Evolutionary conservation across 2,329 filamentous ascomycete species (phyloP), one percentile per base, ranked within the genome.

Genomic region (Epichloe gansuensis): DNA sequence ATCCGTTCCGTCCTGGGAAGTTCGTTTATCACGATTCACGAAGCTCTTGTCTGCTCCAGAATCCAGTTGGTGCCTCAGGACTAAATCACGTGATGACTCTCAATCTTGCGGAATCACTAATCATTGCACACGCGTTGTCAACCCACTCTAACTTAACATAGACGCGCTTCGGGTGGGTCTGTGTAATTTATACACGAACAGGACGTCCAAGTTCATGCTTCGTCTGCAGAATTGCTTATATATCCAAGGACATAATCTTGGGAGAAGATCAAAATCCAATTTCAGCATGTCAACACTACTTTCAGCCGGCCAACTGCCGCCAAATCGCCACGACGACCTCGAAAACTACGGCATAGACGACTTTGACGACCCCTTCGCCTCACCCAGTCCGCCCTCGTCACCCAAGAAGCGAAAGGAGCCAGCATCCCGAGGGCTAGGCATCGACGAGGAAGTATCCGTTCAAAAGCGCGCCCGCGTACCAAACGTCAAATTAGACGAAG

Each of bases 391-490:
- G 23, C 69, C 69, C 12, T 59, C 65, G 34, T 64, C 66, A 50
- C 58, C 67, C 55, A 76, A 73, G 56, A 77, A 78, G 59, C 74
- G 72, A 44, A 75, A 76, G 53, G 72, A 71, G 25, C 66, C 69
- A 1, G 70, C 76, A 31, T 75, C 73, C 8, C 53, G 51, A 37
- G 75, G 75, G 1, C 70, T 95, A 2, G 90, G 91, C 46, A 82
- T 96, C 53, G 91, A 97, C 58, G 82, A 94, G 63, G 88, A 95
- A 61, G 80, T 98, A 51, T 84, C 88, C 52, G 77, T 96, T 4
- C 80, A 79, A 42, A 95, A 88, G 69, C 86, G 86, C 61, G 78
- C 83, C 38, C 78, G 82, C 56, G 72, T 66, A 0, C 88, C 90
- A 1, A 76, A 82, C 52, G 85, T 91, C 4, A 98, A 96, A 67